phyloP scores from a whole-genome alignment of 352 stramenopile genomes.

The Phytopythium chamaehyphon region DNA sequence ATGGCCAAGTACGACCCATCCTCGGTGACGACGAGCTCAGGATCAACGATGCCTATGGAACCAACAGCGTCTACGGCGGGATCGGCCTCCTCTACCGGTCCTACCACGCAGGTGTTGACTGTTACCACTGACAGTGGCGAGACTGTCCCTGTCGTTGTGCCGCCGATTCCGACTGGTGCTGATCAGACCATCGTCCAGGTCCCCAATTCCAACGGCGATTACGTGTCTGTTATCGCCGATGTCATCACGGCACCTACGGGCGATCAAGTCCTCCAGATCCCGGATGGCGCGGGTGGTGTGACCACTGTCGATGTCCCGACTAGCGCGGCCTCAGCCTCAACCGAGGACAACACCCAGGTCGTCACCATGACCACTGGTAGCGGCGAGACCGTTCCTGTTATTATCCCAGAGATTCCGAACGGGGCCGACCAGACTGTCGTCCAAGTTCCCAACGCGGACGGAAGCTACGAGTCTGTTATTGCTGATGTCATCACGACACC shows the following conservation, averaged over 20 bases:
- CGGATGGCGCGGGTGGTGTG: too few species aligned
- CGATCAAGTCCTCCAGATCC: too few species aligned
- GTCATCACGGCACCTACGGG: too few species aligned
- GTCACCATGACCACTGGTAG: too few species aligned
- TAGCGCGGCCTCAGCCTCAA: too few species aligned
- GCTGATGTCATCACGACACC: too few species aligned
- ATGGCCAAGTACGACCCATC: slow-evolving; percentile 24
- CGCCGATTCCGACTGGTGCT: neutral
- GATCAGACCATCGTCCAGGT: neutral
- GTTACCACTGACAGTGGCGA: neutral
- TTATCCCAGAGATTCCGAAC: neutral
- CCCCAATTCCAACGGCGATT: too few species aligned
- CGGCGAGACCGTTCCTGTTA: neutral
- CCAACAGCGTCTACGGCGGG: neutral
- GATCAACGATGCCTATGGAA: too few species aligned
- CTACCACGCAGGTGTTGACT: neutral
- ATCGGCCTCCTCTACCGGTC: neutral
- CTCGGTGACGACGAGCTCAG: too few species aligned
- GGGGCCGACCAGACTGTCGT: neutral
- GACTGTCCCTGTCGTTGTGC: neutral
- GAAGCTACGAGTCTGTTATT: neutral
- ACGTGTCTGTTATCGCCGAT: too few species aligned
- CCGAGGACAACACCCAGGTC: too few species aligned
- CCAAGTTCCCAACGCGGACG: neutral
- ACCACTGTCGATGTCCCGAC: too few species aligned